A percentile compares a stretch with the other conserved stretches of the same genome.
These are phyloP conservation scores for Candida freyschussii DNA, from an alignment of 1,139 yeast species.

Conservation along the genomic window DNA sequence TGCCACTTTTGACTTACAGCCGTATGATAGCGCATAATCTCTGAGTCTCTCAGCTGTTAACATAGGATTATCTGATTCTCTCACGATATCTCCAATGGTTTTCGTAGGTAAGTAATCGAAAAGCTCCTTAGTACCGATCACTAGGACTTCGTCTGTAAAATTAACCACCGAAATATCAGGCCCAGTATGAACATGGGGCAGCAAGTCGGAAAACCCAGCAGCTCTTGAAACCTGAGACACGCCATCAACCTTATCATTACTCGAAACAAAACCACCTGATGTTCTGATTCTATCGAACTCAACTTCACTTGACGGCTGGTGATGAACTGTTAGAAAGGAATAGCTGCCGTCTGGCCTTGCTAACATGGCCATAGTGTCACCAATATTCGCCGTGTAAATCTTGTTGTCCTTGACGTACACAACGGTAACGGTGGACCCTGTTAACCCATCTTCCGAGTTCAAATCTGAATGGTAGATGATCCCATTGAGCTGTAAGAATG, in stretches of 20 bases:
- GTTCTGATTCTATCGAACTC: conserved; percentile 88
- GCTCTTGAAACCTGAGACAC: conserved; percentile 82
- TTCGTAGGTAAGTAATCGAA: conserved; percentile 86
- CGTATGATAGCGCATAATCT: conserved; percentile 92
- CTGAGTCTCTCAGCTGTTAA: conserved; percentile 89
- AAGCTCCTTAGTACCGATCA: conserved; percentile 77
- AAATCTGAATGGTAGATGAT: conserved; percentile 58
- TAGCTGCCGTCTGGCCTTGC: conserved; percentile 81
- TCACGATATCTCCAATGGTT: conserved; percentile 83
- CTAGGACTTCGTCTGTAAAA: conserved; percentile 75
- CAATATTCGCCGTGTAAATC: conserved; percentile 81
- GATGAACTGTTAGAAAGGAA: conserved; percentile 65
- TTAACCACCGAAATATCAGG: conserved; percentile 69
- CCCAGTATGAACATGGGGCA: conserved; percentile 87
- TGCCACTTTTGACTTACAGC: conserved; percentile 77
- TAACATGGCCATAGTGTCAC: conserved; percentile 81
- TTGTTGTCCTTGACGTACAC: conserved; percentile 68
- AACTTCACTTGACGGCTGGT: conserved; percentile 73
- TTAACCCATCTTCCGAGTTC: conserved; percentile 58
- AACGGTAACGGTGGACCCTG: conserved; percentile 87
- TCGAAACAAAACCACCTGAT: conserved; percentile 86
- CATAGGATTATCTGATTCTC: conserved; percentile 82
- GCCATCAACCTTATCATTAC: conserved; percentile 83
- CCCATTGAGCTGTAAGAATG: conserved; percentile 75
- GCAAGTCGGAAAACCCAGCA: conserved; percentile 79